A percentile compares a stretch with the other conserved stretches of the same genome.
Conservation (phyloP, 768 basidiomycete genomes). For the Gloeopeniophorella convolvens region DNA sequence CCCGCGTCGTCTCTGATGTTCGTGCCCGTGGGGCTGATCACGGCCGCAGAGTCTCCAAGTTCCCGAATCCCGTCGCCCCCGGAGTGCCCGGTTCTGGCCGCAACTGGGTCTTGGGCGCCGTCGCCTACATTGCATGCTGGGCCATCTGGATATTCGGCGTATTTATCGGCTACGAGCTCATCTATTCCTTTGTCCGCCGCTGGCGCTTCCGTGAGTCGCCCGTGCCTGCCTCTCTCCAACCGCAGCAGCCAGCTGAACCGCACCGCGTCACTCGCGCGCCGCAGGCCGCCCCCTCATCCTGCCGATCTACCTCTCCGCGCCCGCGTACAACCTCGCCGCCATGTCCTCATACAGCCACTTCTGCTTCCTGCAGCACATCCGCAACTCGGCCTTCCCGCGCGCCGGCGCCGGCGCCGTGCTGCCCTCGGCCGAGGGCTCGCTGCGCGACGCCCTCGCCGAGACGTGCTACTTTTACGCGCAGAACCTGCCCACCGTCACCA, state of each 20-base stretch:
- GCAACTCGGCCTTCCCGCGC: constrained; percentile 55
- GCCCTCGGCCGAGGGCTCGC: constrained; percentile 18
- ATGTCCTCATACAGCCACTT: constrained; percentile 80
- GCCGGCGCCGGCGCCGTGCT: constrained; percentile 36
- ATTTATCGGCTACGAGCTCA: constrained; percentile 67
- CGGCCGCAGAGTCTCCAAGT: constrained; percentile 56
- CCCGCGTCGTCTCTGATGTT: neutral
- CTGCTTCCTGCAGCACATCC: constrained; percentile 77
- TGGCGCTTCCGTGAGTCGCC: constrained; percentile 72
- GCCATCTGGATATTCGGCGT: constrained; percentile 65
- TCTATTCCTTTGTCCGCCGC: constrained; percentile 67
- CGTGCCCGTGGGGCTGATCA: constrained; percentile 7
- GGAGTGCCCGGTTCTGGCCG: constrained; percentile 65
- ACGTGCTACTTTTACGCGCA: constrained; percentile 80
- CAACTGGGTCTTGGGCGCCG: constrained; percentile 77
- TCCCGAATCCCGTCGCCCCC: constrained; percentile 62
- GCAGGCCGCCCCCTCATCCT: constrained; percentile 77
- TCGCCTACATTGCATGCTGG: constrained; percentile 83
- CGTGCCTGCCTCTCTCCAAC: constrained; percentile 8
- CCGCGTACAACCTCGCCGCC: constrained; percentile 67
- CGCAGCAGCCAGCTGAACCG: too few relatives aligned
- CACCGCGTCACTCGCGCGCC: too few relatives aligned
- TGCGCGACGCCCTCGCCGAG: constrained; percentile 67
- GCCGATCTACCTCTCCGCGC: constrained; percentile 76
- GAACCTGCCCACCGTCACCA: constrained; percentile 72